Evolutionary conservation across 441 rosid species (phyloP).

Genomic region (Daphne laureola): DNA sequence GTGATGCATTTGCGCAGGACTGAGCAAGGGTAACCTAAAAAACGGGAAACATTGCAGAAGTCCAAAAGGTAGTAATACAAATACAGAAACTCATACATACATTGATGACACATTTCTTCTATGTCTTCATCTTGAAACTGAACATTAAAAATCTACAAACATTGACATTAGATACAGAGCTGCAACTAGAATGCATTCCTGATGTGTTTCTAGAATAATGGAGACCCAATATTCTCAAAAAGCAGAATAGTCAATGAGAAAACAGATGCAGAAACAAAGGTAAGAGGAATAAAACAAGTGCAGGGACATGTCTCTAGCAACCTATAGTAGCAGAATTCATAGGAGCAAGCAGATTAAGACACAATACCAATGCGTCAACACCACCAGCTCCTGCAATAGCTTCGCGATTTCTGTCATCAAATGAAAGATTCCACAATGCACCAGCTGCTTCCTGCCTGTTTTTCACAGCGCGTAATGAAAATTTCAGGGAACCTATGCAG

Average conservation of each 20-base stretch:
- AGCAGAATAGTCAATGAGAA: neutral
- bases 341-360: constrained; percentile 10
- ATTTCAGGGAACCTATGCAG: too few relatives aligned
- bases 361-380: constrained; percentile 91
- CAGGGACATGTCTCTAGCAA: neutral
- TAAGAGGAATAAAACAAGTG: neutral
- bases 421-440: constrained; percentile 93
- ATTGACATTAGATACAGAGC: too few relatives aligned
- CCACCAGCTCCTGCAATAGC: constrained; percentile 95
- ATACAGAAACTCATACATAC: too few relatives aligned
- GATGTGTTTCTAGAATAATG: neutral
- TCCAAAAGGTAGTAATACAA: too few relatives aligned
- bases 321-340: neutral
- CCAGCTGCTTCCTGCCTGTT: constrained; percentile 98
- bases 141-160: too few relatives aligned
- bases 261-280: constrained; percentile 7
- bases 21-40: constrained; percentile 84
- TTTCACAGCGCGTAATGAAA: neutral
- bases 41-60: constrained; percentile 6
- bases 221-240: constrained; percentile 5
- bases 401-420: constrained; percentile 90
- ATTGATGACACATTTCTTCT: too few relatives aligned
- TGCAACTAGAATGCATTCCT: too few relatives aligned
- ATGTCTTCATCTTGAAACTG: too few relatives aligned
- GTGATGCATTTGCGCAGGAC: constrained; percentile 78